Conservation (phyloP, 1,284 basidiomycete genomes). For the Trametes polyzona region DNA sequence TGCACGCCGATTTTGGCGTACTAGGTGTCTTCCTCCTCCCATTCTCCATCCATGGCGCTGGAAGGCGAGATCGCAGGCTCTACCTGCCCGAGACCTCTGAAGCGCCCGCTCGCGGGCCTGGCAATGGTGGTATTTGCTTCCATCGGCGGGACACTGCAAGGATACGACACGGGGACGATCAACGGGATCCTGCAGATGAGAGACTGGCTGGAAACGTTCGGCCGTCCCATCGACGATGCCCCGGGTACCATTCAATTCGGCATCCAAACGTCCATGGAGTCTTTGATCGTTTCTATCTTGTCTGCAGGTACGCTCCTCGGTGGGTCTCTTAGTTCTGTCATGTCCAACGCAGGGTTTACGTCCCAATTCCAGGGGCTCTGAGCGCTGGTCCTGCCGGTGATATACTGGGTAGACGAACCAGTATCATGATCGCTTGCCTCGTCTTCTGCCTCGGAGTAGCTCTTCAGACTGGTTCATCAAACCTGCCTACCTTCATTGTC, state of each 20-base stretch:
- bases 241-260: background rate
- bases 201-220: constrained; percentile 55
- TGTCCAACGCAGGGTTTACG: too few relatives aligned
- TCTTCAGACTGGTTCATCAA: constrained; percentile 62
- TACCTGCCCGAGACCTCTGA: background rate
- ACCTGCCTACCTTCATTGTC: constrained; percentile 60
- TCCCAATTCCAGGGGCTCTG: constrained; percentile 35
- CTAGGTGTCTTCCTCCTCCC: too few relatives aligned
- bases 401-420: constrained; percentile 46
- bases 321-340: constrained; percentile 11
- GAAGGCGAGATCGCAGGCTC: background rate
- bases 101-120: constrained; percentile 56
- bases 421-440: constrained; percentile 59
- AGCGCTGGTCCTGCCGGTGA: constrained; percentile 41
- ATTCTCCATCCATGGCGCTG: too few relatives aligned
- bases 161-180: constrained; percentile 79
- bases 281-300: constrained; percentile 48
- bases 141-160: constrained; percentile 84
- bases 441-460: constrained; percentile 70
- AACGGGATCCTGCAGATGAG: constrained; percentile 66
- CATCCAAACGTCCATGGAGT: constrained; percentile 11
- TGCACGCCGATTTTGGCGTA: too few relatives aligned
- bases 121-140: constrained; percentile 72
- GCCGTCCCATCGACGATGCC: constrained; percentile 38
- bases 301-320: constrained; percentile 51